These are phyloP conservation scores for Ceratocystis ficicola DNA, from an alignment of 2,329 filamentous ascomycete genomes.

Conservation along the genomic window DNA sequence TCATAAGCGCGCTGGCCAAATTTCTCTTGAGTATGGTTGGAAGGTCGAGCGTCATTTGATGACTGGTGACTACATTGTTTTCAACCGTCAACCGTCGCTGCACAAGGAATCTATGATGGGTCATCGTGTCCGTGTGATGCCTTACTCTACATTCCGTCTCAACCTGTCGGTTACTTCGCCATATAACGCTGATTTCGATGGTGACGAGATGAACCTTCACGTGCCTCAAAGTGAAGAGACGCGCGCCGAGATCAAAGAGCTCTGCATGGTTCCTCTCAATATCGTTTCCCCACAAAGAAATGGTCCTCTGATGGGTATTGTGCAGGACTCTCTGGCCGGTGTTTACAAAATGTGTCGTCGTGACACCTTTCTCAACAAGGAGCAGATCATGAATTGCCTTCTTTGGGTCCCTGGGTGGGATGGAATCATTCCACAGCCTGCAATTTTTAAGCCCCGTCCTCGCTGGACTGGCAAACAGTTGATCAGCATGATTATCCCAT, in stretches of 20 bases:
- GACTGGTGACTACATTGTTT: constrained; percentile 95
- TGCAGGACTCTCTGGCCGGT: constrained; percentile 92
- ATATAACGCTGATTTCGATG: constrained; percentile 99
- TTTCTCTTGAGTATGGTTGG: constrained; percentile 89
- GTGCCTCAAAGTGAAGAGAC: constrained; percentile 97
- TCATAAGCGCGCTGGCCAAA: constrained; percentile 75
- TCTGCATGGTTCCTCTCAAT: constrained; percentile 96
- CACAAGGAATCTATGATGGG: constrained; percentile 99
- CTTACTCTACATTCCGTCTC: constrained; percentile 94
- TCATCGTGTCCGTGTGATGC: constrained; percentile 94
- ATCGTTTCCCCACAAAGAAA: constrained; percentile 98
- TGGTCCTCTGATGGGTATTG: constrained; percentile 96
- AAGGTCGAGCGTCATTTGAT: constrained; percentile 96
- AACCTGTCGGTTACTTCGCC: constrained; percentile 96
- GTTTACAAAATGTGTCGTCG: constrained; percentile 93
- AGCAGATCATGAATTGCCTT: constrained; percentile 91
- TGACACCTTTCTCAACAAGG: constrained; percentile 80
- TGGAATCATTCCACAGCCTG: constrained; percentile 79
- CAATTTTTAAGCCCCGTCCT: constrained; percentile 84
- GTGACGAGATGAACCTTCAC: constrained; percentile 99
- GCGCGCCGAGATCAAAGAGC: constrained; percentile 80
- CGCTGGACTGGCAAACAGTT: constrained; percentile 98
- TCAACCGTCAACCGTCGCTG: constrained; percentile 97
- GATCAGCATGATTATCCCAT: constrained; percentile 81
- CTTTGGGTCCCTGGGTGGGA: constrained; percentile 98